Evolutionary conservation across 2,329 filamentous ascomycete species (phyloP).

Genomic region (Monilinia fructicola): DNA sequence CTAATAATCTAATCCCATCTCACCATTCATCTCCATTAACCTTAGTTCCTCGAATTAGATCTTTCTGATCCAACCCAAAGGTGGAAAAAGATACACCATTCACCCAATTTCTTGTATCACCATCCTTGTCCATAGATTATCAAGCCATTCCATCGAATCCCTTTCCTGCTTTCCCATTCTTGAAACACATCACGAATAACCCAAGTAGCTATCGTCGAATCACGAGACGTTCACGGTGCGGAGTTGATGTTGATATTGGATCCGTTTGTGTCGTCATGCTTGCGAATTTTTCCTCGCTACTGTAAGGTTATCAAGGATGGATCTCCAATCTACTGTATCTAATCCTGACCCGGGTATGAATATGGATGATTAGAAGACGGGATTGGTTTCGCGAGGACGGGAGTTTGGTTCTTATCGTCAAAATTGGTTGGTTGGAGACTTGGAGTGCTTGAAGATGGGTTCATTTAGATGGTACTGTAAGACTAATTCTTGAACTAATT

Average conservation of each 20-base stretch:
- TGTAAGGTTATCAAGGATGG: no score
- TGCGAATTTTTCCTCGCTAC: no score
- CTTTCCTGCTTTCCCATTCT: background rate
- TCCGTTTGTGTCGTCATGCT: conserved; percentile 5
- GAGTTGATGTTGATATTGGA: background rate
- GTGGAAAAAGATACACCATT: background rate
- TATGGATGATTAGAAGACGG: background rate
- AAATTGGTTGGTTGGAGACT: background rate
- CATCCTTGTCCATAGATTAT: conserved; percentile 7
- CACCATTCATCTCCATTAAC: no score
- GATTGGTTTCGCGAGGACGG: background rate
- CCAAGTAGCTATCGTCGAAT: no score
- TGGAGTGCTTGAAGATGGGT: no score
- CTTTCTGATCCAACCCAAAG: background rate
- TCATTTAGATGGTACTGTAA: no score
- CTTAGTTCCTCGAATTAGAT: no score
- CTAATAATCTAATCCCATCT: no score
- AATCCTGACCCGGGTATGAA: background rate
- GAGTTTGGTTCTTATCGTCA: background rate
- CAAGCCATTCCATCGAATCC: conserved; percentile 5
- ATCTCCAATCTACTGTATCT: no score
- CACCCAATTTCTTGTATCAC: background rate
- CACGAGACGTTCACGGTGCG: background rate
- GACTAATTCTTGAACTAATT: no score
- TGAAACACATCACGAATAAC: background rate